Base-by-base conservation (phyloP, 1,139 yeast genomes). In the Geotrichum siamense region DNA sequence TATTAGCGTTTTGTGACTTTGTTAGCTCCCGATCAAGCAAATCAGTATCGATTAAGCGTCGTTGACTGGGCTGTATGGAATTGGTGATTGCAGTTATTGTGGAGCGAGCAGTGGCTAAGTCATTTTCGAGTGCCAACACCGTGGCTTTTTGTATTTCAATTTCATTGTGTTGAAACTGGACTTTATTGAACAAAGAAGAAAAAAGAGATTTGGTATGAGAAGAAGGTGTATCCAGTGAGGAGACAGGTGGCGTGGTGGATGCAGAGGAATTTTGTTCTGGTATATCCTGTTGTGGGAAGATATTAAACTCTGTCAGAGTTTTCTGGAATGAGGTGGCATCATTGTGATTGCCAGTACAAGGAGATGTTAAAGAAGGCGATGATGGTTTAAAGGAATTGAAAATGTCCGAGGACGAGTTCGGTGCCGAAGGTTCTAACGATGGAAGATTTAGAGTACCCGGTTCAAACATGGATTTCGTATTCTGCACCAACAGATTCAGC, bases 1-100 rank as follows among this genome's bases (percentile, higher is more conserved):
- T 74, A 61, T 83, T 82, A 35, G 87, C 85, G 45, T 72, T 69
- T 54, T 74, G 77, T 19, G 78, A 72, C 29, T 76, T 71, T 27
- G 74, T 71, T 41, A 79, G 69, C 51, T 67, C 70, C 25, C 65
- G 55, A 47, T 61, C 66, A 25, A 65, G 59, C 36, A 62, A 51
- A 41, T 60, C 62, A 2, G 62, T 59, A 47, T 60, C 62, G 19
- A 58, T 60, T n/a, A 58, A 50, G 19, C 60, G 55, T 38, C 57
- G 58, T 39, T 56, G 59, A 39, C 56, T 62, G 17, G 67, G 65
- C 30, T 59, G 64, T 42, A 60, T 59, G 13, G 64, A 55, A 36
- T 59, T 61, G 3, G 66, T 62, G 45, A 65, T 60, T 25, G 63
- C 60, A 16, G 57, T 52, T 19, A 65, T 64, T 41, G 62, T 57